Evolutionary conservation across 352 stramenopile genomes (phyloP).

Genomic region (Aphanomyces euteiches): DNA sequence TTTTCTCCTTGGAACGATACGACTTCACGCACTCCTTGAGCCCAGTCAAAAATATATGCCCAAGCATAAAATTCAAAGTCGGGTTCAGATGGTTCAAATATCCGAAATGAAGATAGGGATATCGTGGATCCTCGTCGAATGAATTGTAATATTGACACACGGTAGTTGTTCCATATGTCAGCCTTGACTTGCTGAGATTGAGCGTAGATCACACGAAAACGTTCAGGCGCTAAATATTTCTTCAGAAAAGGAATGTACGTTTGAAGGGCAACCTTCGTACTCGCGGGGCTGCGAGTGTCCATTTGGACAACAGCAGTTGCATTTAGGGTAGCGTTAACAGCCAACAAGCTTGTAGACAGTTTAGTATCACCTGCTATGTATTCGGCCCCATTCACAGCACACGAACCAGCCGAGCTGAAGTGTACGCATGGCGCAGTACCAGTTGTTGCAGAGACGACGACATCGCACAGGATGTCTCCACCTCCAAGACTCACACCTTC

Average conservation of each 20-base stretch:
- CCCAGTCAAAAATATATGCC: constrained; percentile 21
- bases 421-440: not conserved
- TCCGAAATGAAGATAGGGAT: not conserved
- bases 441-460: not conserved
- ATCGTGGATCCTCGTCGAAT: not conserved
- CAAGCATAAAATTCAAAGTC: constrained; percentile 19
- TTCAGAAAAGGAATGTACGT: not conserved
- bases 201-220: not conserved
- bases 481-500: not conserved
- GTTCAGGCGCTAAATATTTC: not conserved
- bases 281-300: not conserved
- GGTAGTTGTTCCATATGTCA: not conserved
- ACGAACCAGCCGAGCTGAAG: not conserved
- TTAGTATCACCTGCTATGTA: not conserved
- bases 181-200: not conserved
- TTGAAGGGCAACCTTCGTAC: not conserved
- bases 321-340: not conserved
- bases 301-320: not conserved
- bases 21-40: constrained; percentile 16
- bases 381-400: not conserved
- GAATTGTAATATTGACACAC: constrained; percentile 8
- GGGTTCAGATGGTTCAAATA: constrained; percentile 1
- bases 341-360: not conserved
- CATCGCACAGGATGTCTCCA: constrained; percentile 9
- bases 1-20: constrained; percentile 17